Base-by-base conservation (phyloP, 2,329 filamentous ascomycete genomes). In the Pyrenophora tritici-repentis region DNA sequence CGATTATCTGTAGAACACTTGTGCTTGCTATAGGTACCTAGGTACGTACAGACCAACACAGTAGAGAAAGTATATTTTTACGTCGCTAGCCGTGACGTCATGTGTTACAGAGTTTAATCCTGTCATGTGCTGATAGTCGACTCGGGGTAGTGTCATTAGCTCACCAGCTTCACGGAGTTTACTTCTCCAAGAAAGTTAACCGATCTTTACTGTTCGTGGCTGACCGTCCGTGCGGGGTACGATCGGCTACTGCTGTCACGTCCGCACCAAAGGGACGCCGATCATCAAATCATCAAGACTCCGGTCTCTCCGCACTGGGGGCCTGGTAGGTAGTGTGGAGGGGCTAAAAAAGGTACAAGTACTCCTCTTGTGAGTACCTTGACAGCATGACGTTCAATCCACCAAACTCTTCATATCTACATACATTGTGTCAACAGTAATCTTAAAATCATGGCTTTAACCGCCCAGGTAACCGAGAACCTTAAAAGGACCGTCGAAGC, bases 401-500 rank as follows among this genome's bases (percentile, higher is more conserved):
- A 26, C 26, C 22, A 39, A 22, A n/a, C 26, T 9, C 6, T 40
- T 34, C 4, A 32, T 34, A 12, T 39, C 13, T 33, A 12, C 20
- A 32, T 13, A 18, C 17, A 16, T 22, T 18, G 7, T n/a, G 12
- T 17, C 17, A 6, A 3, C 14, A 13, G 2, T 17, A 24, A 24
- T 34, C 18, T 6, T 16, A 10, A n/a, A 22, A 18, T n/a, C 29
- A 53, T 51, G 48, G 8, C 48, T 24, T 37, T 51, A 22, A 32
- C 48, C 20, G 16, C 31, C 17, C 22, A 46, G 29, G 42, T 51
- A 8, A 16, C 42, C 37, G 33, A 47, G 6, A 41, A 46, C 10
- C 48, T 51, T 18, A 42, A 36, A 20, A 32, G 39, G n/a, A 60
- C 53, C 8, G 53, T 63, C 16, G 60, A 68, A 13, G 49, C 45